Evolutionary conservation across 306 rosid species (phyloP), one percentile per base, ranked within the genome.

Genomic region (Acacia acuminata): DNA sequence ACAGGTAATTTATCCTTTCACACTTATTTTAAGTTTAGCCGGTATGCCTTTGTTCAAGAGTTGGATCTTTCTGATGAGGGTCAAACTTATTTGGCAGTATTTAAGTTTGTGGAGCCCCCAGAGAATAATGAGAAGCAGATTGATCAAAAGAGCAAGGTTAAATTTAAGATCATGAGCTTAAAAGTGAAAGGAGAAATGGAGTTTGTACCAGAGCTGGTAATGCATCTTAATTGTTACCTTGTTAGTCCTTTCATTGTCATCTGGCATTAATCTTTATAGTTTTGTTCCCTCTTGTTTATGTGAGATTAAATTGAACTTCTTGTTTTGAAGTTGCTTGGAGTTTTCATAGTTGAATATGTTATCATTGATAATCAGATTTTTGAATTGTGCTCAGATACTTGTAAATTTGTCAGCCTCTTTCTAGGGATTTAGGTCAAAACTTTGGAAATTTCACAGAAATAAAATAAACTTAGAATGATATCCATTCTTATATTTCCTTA

Each of bases 41-140:
- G 47, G 51, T 22, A 64, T 79, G 48, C 43, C 55, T 44, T 32
- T 77, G 71, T 72, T 76, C 80, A 14, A 73, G 38, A 47, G 79
- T 79, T 51, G 77, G 84, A 78, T 50, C 75, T 45, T 79, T 86
- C 42, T 51, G 71, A 76, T 45, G 77, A 43, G 58, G 63, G 55
- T 80, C 50, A 83, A 20, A 86, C 81, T 10, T 85, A 74, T 79
- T 63, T 85, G 81, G 45, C 97, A 95, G 98, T 93, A 16, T 95
- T 95, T 83, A 95, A 95, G 93, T 95, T 95, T 75, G 98, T 95
- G 79, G 98, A 95, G 87, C 98, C 94, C 36, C 97, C 94, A 16
- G 97, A 94, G 83, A 90, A 81, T 87, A 89, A 91, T 82, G 98
- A 94, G 82, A 95, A 90, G 84, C 84, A 89, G 42, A 10, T 84